phyloP scores from a whole-genome alignment of 2,329 filamentous ascomycete species.

The Pyrenophora tritici-repentis region DNA sequence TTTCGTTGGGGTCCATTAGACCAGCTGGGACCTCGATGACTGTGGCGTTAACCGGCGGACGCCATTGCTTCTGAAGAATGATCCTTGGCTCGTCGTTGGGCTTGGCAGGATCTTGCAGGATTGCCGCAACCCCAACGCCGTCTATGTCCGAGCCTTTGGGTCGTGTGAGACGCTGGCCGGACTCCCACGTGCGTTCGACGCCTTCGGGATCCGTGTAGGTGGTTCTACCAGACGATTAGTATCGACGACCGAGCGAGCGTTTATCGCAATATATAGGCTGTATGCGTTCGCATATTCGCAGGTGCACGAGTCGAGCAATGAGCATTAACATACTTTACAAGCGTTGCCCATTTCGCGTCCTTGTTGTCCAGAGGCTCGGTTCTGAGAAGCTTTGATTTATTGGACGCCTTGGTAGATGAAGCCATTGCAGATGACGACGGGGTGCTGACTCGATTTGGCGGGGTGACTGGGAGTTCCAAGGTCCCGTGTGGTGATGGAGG shows the following conservation, averaged over 20 bases:
- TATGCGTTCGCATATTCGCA: neutral
- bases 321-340: slow-evolving; percentile 43
- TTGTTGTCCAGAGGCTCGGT: slow-evolving; percentile 45
- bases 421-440: slow-evolving; percentile 17
- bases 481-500: neutral
- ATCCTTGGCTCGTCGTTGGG: slow-evolving; percentile 41
- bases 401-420: slow-evolving; percentile 7
- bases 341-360: slow-evolving; percentile 49
- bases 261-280: neutral
- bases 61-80: slow-evolving; percentile 58
- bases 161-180: slow-evolving; percentile 71
- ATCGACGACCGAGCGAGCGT: neutral
- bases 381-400: slow-evolving; percentile 42
- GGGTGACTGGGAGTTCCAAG: neutral
- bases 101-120: slow-evolving; percentile 54
- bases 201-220: slow-evolving; percentile 67
- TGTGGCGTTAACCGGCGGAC: slow-evolving; percentile 64
- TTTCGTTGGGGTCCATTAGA: slow-evolving; percentile 64
- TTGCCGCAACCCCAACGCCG: slow-evolving; percentile 73
- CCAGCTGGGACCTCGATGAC: slow-evolving; percentile 68
- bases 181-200: slow-evolving; percentile 69
- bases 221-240: slow-evolving; percentile 32
- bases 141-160: slow-evolving; percentile 67
- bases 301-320: neutral
- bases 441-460: neutral